Evolutionary conservation across 495 filamentous ascomycete genomes (phyloP).

Genomic region (Aspergillus haitiensis): DNA sequence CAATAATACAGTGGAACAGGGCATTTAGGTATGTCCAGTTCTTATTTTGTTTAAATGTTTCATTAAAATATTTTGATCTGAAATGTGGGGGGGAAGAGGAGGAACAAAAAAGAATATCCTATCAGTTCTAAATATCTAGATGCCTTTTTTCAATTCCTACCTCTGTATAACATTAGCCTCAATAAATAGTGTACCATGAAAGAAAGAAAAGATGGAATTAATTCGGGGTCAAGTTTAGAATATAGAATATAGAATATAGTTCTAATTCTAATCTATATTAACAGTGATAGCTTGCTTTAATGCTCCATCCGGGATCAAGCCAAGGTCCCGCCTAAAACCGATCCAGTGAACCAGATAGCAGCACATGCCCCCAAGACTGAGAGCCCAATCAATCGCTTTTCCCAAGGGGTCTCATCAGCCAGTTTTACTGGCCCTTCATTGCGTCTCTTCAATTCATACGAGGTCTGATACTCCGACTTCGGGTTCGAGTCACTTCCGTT

Average conservation of each 20-base stretch:
- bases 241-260: not conserved
- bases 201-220: not conserved
- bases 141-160: not conserved
- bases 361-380: constrained; percentile 65
- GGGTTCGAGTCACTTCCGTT: constrained; percentile 32
- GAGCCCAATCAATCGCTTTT: constrained; percentile 65
- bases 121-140: not conserved
- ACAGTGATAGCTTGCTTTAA: not conserved
- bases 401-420: constrained; percentile 65
- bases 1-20: not conserved
- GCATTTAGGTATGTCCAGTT: constrained; percentile 14
- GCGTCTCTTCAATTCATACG: constrained; percentile 32
- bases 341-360: constrained; percentile 65
- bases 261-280: constrained; percentile 4
- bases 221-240: not conserved
- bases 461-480: constrained; percentile 16
- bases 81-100: not conserved
- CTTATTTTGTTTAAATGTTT: constrained; percentile 2
- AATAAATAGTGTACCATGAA: not conserved
- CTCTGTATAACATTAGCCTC: too few relatives aligned
- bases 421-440: constrained; percentile 60
- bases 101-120: not conserved
- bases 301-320: constrained; percentile 19
- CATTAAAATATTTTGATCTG: not conserved
- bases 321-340: constrained; percentile 38